Evolutionary conservation across 2,329 filamentous ascomycete genomes (phyloP).

Genomic region (Penicillium sp.): DNA sequence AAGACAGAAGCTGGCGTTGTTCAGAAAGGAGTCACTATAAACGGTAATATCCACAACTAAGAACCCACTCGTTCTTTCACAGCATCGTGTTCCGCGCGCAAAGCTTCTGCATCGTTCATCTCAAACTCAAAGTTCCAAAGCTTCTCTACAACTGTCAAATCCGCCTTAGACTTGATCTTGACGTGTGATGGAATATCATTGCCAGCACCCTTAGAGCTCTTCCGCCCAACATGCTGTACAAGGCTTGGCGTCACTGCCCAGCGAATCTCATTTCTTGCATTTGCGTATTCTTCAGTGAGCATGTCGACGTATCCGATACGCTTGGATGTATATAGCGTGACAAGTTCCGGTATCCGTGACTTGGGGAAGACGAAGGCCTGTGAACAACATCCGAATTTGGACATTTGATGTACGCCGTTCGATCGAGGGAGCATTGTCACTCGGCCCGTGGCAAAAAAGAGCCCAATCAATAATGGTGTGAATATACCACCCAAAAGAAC

Average conservation of each 20-base stretch:
- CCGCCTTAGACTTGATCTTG: not conserved
- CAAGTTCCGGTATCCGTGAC: not conserved
- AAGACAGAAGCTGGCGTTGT: no score
- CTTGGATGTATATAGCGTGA: not conserved
- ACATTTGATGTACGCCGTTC: not conserved
- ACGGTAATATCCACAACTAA: no score
- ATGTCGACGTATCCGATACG: slow-evolving; percentile 38
- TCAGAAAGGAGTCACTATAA: no score
- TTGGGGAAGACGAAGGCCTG: not conserved
- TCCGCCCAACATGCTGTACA: slow-evolving; percentile 46
- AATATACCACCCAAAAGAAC: not conserved
- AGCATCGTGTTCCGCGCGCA: not conserved
- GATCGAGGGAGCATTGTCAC: not conserved
- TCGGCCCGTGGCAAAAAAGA: not conserved
- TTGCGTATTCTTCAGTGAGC: slow-evolving; percentile 43
- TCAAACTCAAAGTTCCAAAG: not conserved
- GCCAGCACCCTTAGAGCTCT: slow-evolving; percentile 34
- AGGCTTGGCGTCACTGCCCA: slow-evolving; percentile 45
- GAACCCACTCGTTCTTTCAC: no score
- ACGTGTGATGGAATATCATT: not conserved
- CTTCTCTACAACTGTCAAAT: not conserved
- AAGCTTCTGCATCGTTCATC: not conserved
- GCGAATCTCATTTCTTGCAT: slow-evolving; percentile 36
- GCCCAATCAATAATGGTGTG: not conserved
- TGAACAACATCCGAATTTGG: not conserved